These are phyloP conservation scores for Porpolomopsis calyptriformis DNA, from an alignment of 768 basidiomycete species.

Conservation along the genomic window DNA sequence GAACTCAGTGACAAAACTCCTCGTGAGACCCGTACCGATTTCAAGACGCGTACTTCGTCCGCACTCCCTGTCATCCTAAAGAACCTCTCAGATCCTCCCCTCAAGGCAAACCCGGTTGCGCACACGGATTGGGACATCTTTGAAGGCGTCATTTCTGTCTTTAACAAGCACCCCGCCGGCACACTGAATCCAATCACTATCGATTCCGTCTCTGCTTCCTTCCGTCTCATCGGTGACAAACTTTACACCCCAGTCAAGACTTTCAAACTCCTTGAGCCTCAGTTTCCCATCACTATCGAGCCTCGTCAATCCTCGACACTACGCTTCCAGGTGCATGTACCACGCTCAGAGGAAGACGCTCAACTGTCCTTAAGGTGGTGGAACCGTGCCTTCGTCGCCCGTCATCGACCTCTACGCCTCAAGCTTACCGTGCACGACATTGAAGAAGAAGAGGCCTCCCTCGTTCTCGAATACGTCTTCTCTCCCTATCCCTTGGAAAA, in stretches of 20 bases:
- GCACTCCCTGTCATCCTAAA: slow-evolving; percentile 25
- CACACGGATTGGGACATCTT: slow-evolving; percentile 20
- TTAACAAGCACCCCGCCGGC: slow-evolving; percentile 27
- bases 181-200: slow-evolving; percentile 27
- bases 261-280: slow-evolving; percentile 18
- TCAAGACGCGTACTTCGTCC: slow-evolving; percentile 26
- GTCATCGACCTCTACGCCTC: slow-evolving; percentile 26
- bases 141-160: slow-evolving; percentile 24
- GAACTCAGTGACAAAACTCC: slow-evolving; percentile 22
- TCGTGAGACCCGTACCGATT: slow-evolving; percentile 26
- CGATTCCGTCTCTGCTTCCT: slow-evolving; percentile 22
- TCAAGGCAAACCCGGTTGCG: slow-evolving; percentile 24
- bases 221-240: slow-evolving; percentile 27
- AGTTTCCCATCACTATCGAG: slow-evolving; percentile 26
- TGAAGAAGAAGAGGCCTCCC: slow-evolving; percentile 29
- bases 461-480: slow-evolving; percentile 30
- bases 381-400: slow-evolving; percentile 24
- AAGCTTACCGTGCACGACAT: slow-evolving; percentile 27
- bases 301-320: slow-evolving; percentile 24
- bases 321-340: slow-evolving; percentile 1
- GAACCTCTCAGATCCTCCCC: slow-evolving; percentile 25
- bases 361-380: slow-evolving; percentile 23
- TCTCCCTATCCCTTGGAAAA: slow-evolving; percentile 20
- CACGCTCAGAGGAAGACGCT: slow-evolving; percentile 25
- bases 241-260: slow-evolving; percentile 22